Base-by-base conservation (phyloP, 306 rosid species). In the Cyclanthera cordifolia region DNA sequence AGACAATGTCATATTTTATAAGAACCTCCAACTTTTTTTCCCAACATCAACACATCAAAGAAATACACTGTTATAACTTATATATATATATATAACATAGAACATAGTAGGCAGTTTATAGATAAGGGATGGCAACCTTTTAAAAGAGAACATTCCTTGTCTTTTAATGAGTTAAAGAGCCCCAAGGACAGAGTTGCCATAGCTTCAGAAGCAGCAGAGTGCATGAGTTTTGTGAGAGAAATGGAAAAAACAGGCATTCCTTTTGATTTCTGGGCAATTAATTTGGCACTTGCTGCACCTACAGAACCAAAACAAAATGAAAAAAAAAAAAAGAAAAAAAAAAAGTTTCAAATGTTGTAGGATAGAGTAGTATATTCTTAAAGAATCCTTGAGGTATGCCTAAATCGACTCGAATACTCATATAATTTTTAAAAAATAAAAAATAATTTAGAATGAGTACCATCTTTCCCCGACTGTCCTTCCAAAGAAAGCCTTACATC, bases 181-280 rank as follows among this genome's bases (percentile, higher is more conserved):
- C 81, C 79, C 64, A 78, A 72, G 56, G 90, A 85, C 30, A 87
- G 61, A 55, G 73, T 85, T 73, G 88, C 79, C 76, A 75, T 76
- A 30, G 88, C 88, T 56, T 83, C 85, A 68, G 70, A 73, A 49
- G 91, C 96, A 76, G 85, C 80, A 56, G 85, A 72, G 46, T 77
- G 93, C 69, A 69, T 53, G 65, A 92, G 88, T 80, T 83, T 87
- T 53, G 81, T 71, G 54, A 92, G 93, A 70, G 85, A 74, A 77
- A 89, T 77, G 76, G 87, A 80, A 49, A 89, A 85, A 24, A 81
- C 73, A 20, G 98, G 96, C 98, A 92, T 82, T 60, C 95, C 96
- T 80, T 89, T 92, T 32, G 87, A 84, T 78, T 85, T 89, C 81
- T 92, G 95, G 76, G 89, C 85, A 71, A 81, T 79, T 67, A 92